Conservation (phyloP, 2,329 filamentous ascomycete species). For the Cercospora nicotianae region DNA sequence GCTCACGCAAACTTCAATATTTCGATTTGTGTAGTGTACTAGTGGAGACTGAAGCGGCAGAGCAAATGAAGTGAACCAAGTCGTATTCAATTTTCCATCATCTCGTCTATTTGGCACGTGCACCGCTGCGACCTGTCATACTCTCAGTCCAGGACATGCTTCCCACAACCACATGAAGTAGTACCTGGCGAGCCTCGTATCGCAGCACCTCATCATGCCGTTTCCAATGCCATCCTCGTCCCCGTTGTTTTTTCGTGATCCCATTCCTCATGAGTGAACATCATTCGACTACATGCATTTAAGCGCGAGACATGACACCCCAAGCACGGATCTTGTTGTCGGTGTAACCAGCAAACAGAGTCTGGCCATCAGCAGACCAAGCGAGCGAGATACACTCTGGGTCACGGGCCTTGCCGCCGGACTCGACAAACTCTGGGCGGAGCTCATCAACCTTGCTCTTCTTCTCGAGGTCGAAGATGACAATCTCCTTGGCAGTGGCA, state of each 20-base stretch:
- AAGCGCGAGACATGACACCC: conserved; percentile 90
- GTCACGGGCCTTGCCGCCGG: conserved; percentile 98
- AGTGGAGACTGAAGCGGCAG: background rate
- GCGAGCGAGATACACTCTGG: conserved; percentile 97
- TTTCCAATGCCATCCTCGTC: conserved; percentile 16
- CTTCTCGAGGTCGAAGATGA: conserved; percentile 99
- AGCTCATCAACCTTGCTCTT: conserved; percentile 99
- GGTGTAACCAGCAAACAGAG: conserved; percentile 98
- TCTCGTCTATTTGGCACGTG: conserved; percentile 20
- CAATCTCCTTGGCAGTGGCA: conserved; percentile 94
- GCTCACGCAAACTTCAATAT: background rate
- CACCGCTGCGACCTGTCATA: conserved; percentile 44
- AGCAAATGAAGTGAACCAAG: conserved; percentile 13
- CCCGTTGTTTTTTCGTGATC: background rate
- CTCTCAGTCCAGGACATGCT: conserved; percentile 32
- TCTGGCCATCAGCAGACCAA: conserved; percentile 98
- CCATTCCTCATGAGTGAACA: background rate
- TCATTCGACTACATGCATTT: conserved; percentile 24
- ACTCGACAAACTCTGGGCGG: conserved; percentile 94
- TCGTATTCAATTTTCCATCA: conserved; percentile 14
- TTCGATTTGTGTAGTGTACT: background rate
- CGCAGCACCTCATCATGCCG: conserved; percentile 40
- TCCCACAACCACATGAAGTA: conserved; percentile 25
- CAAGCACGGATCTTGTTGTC: conserved; percentile 98
- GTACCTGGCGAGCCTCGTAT: conserved; percentile 39